These are phyloP conservation scores for Colletotrichum caudatum DNA, from an alignment of 2,329 filamentous ascomycete genomes.

Conservation along the genomic window DNA sequence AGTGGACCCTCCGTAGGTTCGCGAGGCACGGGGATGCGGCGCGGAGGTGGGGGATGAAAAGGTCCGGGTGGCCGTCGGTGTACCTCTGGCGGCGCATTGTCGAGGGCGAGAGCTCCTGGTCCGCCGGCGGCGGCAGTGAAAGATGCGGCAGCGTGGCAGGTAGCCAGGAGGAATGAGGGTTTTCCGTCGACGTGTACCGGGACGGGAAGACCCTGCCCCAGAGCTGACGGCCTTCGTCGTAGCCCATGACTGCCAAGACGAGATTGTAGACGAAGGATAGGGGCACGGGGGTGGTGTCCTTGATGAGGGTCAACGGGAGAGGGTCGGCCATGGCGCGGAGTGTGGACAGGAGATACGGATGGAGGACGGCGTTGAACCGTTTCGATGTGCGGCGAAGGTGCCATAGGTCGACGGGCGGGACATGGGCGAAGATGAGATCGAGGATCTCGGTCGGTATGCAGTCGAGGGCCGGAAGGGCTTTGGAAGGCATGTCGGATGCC, in stretches of 20 bases:
- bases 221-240: neutral
- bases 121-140: neutral
- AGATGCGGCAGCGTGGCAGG: neutral
- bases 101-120: neutral
- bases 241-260: neutral
- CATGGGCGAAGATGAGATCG: neutral
- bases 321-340: conserved; percentile 1
- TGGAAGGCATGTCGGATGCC: neutral
- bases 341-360: neutral
- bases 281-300: neutral
- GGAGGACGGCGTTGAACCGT: conserved; percentile 2
- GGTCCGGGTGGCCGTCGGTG: neutral
- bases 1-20: neutral
- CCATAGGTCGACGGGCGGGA: neutral
- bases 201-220: neutral
- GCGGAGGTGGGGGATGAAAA: neutral
- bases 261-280: neutral
- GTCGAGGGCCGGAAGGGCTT: neutral
- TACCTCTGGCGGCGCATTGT: neutral
- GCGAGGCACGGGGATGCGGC: neutral
- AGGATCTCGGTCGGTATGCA: neutral
- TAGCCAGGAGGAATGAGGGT: neutral
- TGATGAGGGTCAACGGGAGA: conserved; percentile 3
- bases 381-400: neutral
- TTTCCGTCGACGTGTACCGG: neutral